Evolutionary conservation across 2,329 filamentous ascomycete genomes (phyloP).

Genomic region (Trichothecium sympodiale): DNA sequence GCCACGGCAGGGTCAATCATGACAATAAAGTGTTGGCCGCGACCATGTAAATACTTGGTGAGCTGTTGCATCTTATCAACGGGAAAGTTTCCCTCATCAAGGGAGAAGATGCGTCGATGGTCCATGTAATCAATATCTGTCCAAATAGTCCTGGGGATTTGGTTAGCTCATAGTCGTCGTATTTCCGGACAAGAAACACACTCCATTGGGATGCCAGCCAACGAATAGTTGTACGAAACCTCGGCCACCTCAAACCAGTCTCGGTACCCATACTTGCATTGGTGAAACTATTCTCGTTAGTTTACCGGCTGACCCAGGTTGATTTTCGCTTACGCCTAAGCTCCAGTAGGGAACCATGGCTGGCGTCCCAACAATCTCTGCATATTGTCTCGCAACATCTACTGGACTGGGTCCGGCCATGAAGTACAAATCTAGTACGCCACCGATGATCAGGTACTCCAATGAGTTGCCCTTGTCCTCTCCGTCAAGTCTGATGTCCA

Average conservation of each 20-base stretch:
- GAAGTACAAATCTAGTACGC: conserved; percentile 59
- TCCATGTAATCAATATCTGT: conserved; percentile 6
- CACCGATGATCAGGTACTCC: conserved; percentile 65
- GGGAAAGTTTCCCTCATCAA: conserved; percentile 54
- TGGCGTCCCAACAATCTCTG: conserved; percentile 40
- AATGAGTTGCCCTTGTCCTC: conserved; percentile 50
- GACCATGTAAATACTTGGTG: conserved; percentile 52
- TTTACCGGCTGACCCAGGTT: conserved; percentile 45
- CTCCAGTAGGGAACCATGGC: conserved; percentile 52
- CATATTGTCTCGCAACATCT: conserved; percentile 45
- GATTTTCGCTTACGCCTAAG: conserved; percentile 27
- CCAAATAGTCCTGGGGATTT: neutral
- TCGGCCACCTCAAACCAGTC: conserved; percentile 53
- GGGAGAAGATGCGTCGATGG: conserved; percentile 37
- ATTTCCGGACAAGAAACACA: conserved; percentile 20
- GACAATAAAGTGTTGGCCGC: conserved; percentile 60
- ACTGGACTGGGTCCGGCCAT: conserved; percentile 43
- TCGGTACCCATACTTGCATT: conserved; percentile 48
- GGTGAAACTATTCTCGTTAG: conserved; percentile 20
- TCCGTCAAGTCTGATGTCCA: conserved; percentile 63
- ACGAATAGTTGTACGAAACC: conserved; percentile 53
- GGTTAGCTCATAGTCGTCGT: conserved; percentile 39
- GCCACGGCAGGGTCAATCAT: conserved; percentile 69
- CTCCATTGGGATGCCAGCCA: conserved; percentile 51
- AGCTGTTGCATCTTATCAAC: conserved; percentile 51